Evolutionary conservation across 139 green algal species (phyloP).

Genomic region (Haematococcus sp.): DNA sequence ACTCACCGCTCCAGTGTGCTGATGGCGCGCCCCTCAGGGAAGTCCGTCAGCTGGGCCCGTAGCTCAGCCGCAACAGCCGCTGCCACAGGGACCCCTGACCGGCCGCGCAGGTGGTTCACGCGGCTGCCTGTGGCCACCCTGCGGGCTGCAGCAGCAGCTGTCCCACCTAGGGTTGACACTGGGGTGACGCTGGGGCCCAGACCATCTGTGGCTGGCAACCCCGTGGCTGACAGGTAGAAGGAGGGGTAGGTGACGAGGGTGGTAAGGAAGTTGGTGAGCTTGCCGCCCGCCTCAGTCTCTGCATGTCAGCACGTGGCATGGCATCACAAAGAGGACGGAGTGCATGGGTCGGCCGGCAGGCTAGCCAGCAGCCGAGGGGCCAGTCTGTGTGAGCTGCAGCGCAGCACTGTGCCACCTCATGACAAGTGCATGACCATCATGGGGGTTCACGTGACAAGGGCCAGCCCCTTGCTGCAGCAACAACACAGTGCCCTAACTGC

Average conservation of each 20-base stretch:
- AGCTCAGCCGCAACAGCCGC: slow-evolving; percentile 6
- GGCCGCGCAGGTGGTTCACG: neutral
- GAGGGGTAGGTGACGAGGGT: slow-evolving; percentile 27
- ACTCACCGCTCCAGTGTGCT: slow-evolving; percentile 18
- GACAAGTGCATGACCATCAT: no score
- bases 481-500: no score
- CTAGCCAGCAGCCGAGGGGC: no score
- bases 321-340: no score
- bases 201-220: neutral
- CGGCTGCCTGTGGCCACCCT: neutral
- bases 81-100: neutral
- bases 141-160: neutral
- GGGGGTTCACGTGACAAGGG: no score
- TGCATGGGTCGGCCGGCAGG: no score
- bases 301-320: no score
- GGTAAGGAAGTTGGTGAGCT: slow-evolving; percentile 21
- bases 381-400: no score
- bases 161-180: neutral
- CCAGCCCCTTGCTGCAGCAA: no score
- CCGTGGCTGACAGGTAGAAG: slow-evolving; percentile 25
- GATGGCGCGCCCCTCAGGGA: slow-evolving; percentile 24
- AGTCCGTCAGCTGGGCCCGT: slow-evolving; percentile 13
- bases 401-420: no score
- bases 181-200: neutral
- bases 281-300: neutral